These are phyloP conservation scores for Excoecaria agallocha DNA, from an alignment of 345 rosid species.

Conservation along the genomic window DNA sequence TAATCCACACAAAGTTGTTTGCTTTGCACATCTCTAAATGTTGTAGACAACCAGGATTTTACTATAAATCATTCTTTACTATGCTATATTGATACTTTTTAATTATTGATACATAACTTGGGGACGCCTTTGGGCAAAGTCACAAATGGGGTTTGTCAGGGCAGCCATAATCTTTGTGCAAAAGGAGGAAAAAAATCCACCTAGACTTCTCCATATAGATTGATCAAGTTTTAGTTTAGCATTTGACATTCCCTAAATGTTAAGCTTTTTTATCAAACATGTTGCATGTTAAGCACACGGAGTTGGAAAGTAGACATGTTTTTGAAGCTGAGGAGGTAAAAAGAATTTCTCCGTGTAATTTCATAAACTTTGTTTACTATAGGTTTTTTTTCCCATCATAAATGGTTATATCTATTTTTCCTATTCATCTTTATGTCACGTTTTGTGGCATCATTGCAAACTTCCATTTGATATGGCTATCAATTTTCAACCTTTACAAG, in stretches of 20 bases:
- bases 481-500: too few species aligned
- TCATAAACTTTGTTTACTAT: too few species aligned
- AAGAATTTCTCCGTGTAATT: slow-evolving; percentile 6
- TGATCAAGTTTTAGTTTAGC: background rate
- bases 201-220: background rate
- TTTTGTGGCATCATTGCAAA: background rate
- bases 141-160: too few species aligned
- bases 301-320: slow-evolving; percentile 42
- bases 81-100: background rate
- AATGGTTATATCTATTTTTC: background rate
- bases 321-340: slow-evolving; percentile 53
- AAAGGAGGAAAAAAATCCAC: too few species aligned
- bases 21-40: background rate
- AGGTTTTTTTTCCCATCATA: too few species aligned
- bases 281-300: slow-evolving; percentile 50
- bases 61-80: background rate
- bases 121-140: too few species aligned
- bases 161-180: too few species aligned
- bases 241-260: background rate
- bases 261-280: slow-evolving; percentile 2
- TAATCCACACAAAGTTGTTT: background rate
- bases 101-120: background rate
- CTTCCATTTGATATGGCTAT: too few species aligned
- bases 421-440: slow-evolving; percentile 3
- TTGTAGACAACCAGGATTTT: background rate